Evolutionary conservation across 306 rosid genomes (phyloP).

Genomic region (barrel medic (Medicago truncatula)): MtrunA17r5.0-ANR NC_053049.1:43960001-43960500

Average conservation of each 20-base stretch:
- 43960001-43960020: conserved; percentile 99
- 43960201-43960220: conserved; percentile 56
- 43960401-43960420: neutral
- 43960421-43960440: neutral
- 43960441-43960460: neutral
- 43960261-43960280: conserved; percentile 91
- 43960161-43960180: neutral
- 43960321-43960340: conserved; percentile 98
- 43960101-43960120: conserved; percentile 4
- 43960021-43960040: conserved; percentile 77
- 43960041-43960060: conserved; percentile 60
- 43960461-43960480: neutral
- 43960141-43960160: neutral
- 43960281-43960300: conserved; percentile 87
- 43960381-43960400: neutral
- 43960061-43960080: conserved; percentile 24
- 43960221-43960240: conserved; percentile 56
- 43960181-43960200: neutral
- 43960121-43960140: neutral
- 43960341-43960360: conserved; percentile 67
- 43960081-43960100: conserved; percentile 4
- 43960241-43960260: conserved; percentile 92
- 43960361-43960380: conserved; percentile 40
- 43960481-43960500: neutral
- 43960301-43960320: conserved; percentile 91